phyloP scores from a whole-genome alignment of 768 basidiomycete species.

The Cystobasidium tubakii region DNA sequence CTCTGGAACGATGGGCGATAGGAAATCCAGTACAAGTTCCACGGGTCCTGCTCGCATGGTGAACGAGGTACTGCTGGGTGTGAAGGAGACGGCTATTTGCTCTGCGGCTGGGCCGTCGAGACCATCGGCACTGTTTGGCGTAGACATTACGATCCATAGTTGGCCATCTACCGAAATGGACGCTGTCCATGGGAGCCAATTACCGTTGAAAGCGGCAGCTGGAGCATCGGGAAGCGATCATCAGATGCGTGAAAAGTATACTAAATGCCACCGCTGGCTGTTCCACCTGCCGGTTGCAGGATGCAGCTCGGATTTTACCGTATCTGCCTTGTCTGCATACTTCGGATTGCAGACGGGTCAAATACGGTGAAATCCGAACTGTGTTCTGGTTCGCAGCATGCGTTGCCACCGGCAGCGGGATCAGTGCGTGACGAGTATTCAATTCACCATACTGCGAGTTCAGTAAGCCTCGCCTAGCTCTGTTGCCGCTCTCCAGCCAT shows the following conservation, averaged over 20 bases:
- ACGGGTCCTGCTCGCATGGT: conserved; percentile 61
- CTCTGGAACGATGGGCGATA: conserved; percentile 60
- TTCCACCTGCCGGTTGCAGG: too few species aligned
- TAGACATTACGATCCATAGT: conserved; percentile 39
- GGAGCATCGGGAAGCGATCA: too few species aligned
- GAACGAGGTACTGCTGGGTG: conserved; percentile 63
- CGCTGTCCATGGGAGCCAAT: conserved; percentile 40
- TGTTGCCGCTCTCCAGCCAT: conserved; percentile 54
- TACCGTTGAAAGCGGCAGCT: not conserved
- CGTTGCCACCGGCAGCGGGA: too few species aligned
- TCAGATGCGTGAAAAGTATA: too few species aligned
- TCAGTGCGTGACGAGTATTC: too few species aligned
- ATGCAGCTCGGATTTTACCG: too few species aligned
- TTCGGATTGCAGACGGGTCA: too few species aligned
- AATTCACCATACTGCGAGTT: too few species aligned
- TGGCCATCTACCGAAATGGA: conserved; percentile 39
- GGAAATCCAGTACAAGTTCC: conserved; percentile 53
- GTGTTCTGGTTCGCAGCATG: too few species aligned
- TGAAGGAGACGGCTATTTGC: conserved; percentile 52
- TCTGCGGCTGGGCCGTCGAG: conserved; percentile 12
- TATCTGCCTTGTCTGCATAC: too few species aligned
- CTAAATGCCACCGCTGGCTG: too few species aligned
- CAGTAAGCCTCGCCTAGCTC: conserved; percentile 56
- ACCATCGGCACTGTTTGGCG: not conserved
- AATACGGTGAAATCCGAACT: too few species aligned